phyloP scores from a whole-genome alignment of 2,329 filamentous ascomycete species.

The Dactylellina leptospora region DNA sequence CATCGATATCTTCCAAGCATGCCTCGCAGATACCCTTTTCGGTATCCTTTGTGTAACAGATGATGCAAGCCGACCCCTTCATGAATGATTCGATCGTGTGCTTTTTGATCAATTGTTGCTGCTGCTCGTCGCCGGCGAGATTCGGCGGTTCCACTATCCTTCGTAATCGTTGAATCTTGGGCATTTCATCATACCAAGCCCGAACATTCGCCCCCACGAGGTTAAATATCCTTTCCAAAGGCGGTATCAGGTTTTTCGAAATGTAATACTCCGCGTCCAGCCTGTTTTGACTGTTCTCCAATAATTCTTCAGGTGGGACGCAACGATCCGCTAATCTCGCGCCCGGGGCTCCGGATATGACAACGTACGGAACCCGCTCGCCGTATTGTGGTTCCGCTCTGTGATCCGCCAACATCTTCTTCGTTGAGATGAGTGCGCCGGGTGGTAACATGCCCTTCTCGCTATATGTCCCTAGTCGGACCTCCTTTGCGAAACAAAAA shows the following conservation, averaged over 20 bases:
- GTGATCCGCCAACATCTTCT: conserved; percentile 84
- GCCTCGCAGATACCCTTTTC: conserved; percentile 66
- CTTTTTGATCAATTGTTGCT: conserved; percentile 61
- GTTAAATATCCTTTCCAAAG: conserved; percentile 94
- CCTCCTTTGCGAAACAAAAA: conserved; percentile 93
- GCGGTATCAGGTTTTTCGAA: conserved; percentile 91
- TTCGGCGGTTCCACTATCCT: conserved; percentile 64
- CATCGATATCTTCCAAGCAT: conserved; percentile 68
- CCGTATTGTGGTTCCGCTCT: conserved; percentile 92
- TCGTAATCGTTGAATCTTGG: conserved; percentile 81
- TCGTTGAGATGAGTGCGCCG: conserved; percentile 86
- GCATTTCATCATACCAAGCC: conserved; percentile 96
- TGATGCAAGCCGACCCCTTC: conserved; percentile 78
- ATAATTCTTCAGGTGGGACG: conserved; percentile 82
- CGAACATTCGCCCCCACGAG: conserved; percentile 91
- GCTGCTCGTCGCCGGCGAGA: conserved; percentile 49
- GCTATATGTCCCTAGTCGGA: conserved; percentile 87
- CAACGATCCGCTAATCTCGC: conserved; percentile 87
- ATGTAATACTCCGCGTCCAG: conserved; percentile 98
- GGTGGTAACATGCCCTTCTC: conserved; percentile 81
- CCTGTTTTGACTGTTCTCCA: conserved; percentile 78
- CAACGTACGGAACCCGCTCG: conserved; percentile 93
- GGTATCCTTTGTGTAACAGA: conserved; percentile 71
- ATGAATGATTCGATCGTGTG: conserved; percentile 94
- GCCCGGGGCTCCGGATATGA: conserved; percentile 85